phyloP scores from a whole-genome alignment of 2,329 filamentous ascomycete genomes.

The Trichoderma atroviride region DNA sequence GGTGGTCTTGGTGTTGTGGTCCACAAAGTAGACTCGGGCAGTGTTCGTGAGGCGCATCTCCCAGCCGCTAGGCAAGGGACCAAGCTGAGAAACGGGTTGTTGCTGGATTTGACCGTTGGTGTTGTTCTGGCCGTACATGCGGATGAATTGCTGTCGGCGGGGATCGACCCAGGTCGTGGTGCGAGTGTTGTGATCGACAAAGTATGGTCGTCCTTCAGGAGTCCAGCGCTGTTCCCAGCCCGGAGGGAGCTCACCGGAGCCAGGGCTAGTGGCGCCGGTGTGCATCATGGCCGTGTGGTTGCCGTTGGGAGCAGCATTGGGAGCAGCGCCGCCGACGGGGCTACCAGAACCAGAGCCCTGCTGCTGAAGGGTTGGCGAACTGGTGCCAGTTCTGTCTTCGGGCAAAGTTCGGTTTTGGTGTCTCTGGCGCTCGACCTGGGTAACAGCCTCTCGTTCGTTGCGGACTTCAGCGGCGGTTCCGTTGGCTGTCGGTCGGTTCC shows the following conservation, averaged over 20 bases:
- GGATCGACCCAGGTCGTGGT: conserved; percentile 99
- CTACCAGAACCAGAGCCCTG: conserved; percentile 48
- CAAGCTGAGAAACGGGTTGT: conserved; percentile 94
- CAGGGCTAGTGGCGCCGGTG: conserved; percentile 87
- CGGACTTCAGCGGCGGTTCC: conserved; percentile 72
- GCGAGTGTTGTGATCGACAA: conserved; percentile 97
- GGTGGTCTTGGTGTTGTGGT: conserved; percentile 99
- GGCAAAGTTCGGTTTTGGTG: conserved; percentile 96
- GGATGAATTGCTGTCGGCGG: conserved; percentile 93
- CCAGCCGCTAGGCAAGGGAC: conserved; percentile 94
- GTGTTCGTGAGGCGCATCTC: conserved; percentile 99
- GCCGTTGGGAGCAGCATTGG: conserved; percentile 41
- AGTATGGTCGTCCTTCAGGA: conserved; percentile 92
- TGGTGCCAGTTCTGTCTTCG: conserved; percentile 91
- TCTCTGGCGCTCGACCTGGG: conserved; percentile 86
- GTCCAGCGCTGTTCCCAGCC: conserved; percentile 97
- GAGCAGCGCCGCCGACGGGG: conserved; percentile 30
- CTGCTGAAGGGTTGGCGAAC: conserved; percentile 75
- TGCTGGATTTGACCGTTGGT: conserved; percentile 89
- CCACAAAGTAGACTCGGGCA: conserved; percentile 96
- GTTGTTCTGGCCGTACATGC: conserved; percentile 94
- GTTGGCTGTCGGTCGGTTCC: conserved; percentile 83
- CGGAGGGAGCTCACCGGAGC: conserved; percentile 89
- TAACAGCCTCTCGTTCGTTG: conserved; percentile 82
- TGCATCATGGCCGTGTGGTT: conserved; percentile 81